These are phyloP conservation scores for Aspergillus sp. DNA, from an alignment of 2,329 filamentous ascomycete species.

Conservation along the genomic window DNA sequence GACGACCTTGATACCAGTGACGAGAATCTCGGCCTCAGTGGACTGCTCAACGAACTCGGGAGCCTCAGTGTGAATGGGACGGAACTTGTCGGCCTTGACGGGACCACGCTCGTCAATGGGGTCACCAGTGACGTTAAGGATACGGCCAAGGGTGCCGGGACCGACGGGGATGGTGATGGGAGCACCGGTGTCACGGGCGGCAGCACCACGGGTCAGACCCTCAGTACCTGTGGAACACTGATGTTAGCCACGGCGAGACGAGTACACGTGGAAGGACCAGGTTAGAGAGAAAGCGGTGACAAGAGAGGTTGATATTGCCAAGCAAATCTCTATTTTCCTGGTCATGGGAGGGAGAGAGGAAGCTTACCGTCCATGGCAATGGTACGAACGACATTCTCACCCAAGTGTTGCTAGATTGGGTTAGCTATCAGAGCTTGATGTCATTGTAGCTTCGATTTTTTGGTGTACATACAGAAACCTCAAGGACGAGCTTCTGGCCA, in stretches of 20 bases:
- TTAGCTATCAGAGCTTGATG: slow-evolving; percentile 26
- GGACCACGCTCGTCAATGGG: slow-evolving; percentile 99
- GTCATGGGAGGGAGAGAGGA: slow-evolving; percentile 11
- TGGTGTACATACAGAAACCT: slow-evolving; percentile 78
- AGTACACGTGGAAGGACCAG: slow-evolving; percentile 9
- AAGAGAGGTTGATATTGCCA: background rate
- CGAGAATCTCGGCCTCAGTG: slow-evolving; percentile 91
- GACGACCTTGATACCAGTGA: slow-evolving; percentile 99
- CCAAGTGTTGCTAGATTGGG: slow-evolving; percentile 84
- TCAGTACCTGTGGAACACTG: slow-evolving; percentile 73
- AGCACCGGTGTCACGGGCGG: slow-evolving; percentile 82
- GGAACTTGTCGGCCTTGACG: slow-evolving; percentile 85
- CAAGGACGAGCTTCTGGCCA: slow-evolving; percentile 90
- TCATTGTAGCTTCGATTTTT: slow-evolving; percentile 15
- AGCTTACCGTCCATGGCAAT: slow-evolving; percentile 99
- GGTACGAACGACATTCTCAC: slow-evolving; percentile 97
- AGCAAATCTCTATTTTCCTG: background rate
- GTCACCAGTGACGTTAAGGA: slow-evolving; percentile 99
- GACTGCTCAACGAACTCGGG: slow-evolving; percentile 94
- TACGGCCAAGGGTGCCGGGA: slow-evolving; percentile 89
- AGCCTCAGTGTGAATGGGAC: slow-evolving; percentile 92
- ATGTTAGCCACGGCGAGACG: slow-evolving; percentile 22
- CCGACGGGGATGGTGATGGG: slow-evolving; percentile 98
- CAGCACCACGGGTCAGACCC: slow-evolving; percentile 93
- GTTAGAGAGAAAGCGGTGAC: background rate